These are phyloP conservation scores for Ogataea glucozyma DNA, from an alignment of 805 yeast genomes.

Conservation along the genomic window DNA sequence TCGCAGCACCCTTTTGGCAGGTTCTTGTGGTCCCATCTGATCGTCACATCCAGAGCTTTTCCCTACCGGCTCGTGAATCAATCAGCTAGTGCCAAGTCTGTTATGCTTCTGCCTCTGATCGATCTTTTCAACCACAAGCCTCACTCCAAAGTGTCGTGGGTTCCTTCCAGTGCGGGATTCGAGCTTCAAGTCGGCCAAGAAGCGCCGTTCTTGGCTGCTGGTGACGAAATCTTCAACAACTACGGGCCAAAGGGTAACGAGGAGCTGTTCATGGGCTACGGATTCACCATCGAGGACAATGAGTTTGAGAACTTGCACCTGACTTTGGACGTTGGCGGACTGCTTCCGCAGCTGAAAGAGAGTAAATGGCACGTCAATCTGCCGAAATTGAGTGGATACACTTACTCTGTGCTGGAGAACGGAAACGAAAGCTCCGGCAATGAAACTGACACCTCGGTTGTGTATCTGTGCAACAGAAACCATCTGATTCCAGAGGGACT, in stretches of 20 bases:
- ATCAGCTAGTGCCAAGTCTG: conserved; percentile 21
- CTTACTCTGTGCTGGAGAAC: conserved; percentile 24
- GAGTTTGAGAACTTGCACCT: conserved; percentile 59
- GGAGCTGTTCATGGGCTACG: conserved; percentile 78
- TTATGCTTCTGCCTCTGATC: conserved; percentile 72
- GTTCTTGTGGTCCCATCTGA: conserved; percentile 73
- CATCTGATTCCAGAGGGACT: conserved; percentile 46
- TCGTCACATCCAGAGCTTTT: conserved; percentile 77
- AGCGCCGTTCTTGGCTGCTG: not conserved
- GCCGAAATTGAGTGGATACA: conserved; percentile 32
- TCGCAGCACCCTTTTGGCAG: conserved; percentile 46
- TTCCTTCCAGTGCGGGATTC: conserved; percentile 23
- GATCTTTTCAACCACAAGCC: conserved; percentile 79
- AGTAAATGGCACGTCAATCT: conserved; percentile 26
- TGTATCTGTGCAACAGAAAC: conserved; percentile 31
- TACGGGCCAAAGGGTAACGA: conserved; percentile 90
- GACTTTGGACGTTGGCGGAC: conserved; percentile 51
- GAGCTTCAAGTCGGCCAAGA: conserved; percentile 16
- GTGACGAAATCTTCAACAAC: conserved; percentile 65
- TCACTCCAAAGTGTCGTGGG: conserved; percentile 66
- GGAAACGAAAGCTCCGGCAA: not conserved
- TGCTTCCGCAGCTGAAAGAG: conserved; percentile 6
- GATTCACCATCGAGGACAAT: conserved; percentile 64
- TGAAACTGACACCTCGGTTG: conserved; percentile 8
- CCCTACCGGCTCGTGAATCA: conserved; percentile 59